Percentiles rank a stretch among this genome's conserved stretches.
phyloP scores from a whole-genome alignment of 2,329 filamentous ascomycete species.

The Aspergillus eucalypticola region DNA sequence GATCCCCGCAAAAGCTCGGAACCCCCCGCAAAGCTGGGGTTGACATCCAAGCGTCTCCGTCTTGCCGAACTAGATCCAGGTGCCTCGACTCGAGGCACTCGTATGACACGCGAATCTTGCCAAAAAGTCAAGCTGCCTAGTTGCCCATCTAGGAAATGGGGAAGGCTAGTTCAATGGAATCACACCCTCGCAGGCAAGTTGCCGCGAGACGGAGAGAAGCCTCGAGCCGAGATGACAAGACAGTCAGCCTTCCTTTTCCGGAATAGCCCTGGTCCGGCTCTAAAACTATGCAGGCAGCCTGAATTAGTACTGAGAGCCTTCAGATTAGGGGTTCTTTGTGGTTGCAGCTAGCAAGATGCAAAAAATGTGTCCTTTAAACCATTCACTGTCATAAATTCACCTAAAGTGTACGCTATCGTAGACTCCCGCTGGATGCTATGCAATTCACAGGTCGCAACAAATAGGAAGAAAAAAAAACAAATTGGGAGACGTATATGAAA shows the following conservation, averaged over 20 bases:
- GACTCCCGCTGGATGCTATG: constrained; percentile 8
- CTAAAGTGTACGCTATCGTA: not conserved
- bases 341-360: no score
- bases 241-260: not conserved
- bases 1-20: not conserved
- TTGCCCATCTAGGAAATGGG: no score
- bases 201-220: not conserved
- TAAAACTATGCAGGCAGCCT: no score
- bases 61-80: not conserved
- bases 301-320: no score
- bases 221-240: not conserved
- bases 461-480: not conserved
- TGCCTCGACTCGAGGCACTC: not conserved
- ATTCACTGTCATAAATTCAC: not conserved
- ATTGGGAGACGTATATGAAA: not conserved
- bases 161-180: not conserved
- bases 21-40: not conserved
- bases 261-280: not conserved
- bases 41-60: not conserved
- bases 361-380: not conserved
- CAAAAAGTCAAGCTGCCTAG: no score
- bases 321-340: no score
- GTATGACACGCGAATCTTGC: no score
- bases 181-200: not conserved
- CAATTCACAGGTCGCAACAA: not conserved